Percentiles rank a stretch among this genome's conserved stretches.
Evolutionary conservation across 2,329 filamentous ascomycete genomes (phyloP).

Genomic region (Fusarium dimerum): DNA sequence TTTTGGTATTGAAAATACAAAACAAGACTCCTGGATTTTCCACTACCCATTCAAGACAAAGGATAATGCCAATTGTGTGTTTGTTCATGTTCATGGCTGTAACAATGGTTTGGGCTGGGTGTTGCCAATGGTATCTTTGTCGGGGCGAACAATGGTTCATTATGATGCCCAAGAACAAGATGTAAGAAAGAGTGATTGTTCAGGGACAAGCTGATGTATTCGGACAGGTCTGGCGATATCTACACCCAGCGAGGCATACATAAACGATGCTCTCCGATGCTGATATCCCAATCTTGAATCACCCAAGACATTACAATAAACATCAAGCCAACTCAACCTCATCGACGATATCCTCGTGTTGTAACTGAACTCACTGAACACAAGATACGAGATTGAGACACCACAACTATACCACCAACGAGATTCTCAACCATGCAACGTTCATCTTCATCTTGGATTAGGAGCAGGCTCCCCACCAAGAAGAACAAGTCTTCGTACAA

Average conservation of each 20-base stretch:
- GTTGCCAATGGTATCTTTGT: not conserved
- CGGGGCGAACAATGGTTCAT: not conserved
- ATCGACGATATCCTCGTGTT: too few species aligned
- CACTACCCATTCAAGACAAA: not conserved
- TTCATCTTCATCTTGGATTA: too few species aligned
- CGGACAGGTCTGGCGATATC: not conserved
- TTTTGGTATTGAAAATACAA: constrained; percentile 29
- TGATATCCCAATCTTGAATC: not conserved
- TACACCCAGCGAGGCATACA: not conserved
- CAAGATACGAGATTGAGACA: too few species aligned
- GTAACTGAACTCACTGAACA: too few species aligned
- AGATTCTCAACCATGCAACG: too few species aligned
- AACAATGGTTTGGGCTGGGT: not conserved
- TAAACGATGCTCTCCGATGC: not conserved
- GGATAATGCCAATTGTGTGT: not conserved
- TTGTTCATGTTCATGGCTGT: not conserved
- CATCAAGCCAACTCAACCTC: too few species aligned
- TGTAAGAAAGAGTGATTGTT: not conserved
- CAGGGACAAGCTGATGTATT: not conserved
- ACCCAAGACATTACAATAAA: too few species aligned
- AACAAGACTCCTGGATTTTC: constrained; percentile 8
- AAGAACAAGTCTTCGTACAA: too few species aligned
- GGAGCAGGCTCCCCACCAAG: too few species aligned
- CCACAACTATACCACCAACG: too few species aligned
- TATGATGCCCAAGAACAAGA: not conserved